Base-by-base conservation (phyloP, 2,329 filamentous ascomycete genomes). In the Hymenoscyphus linearis region DNA sequence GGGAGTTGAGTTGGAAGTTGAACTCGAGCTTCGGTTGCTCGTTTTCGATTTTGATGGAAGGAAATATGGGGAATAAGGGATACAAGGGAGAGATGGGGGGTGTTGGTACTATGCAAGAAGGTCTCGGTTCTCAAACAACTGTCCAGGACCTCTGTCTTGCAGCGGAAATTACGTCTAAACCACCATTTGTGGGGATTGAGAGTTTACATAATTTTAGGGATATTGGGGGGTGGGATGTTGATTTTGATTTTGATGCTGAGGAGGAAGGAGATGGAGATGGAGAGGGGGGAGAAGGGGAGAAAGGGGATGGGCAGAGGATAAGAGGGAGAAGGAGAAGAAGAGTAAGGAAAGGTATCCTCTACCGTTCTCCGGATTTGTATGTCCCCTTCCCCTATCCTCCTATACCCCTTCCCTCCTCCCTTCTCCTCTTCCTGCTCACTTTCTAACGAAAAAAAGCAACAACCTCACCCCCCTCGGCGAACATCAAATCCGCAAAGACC, bases 121-220 rank as follows among this genome's bases (percentile, higher is more conserved):
- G n/a, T n/a, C n/a, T n/a, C n/a, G n/a, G n/a, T n/a, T n/a, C n/a
- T n/a, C n/a, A n/a, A n/a, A 55, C 34, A 13, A 55, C 18, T 12
- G 10, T 16, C 7, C 16, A 35, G 22, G 53, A 36, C 27, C 5
- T 50, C 4, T 25, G 34, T 12, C 10, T 50, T 5, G n/a, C 35
- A 1, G 18, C 35, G 4, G 52, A 36, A 5, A 18, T 35, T 6
- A 52, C 40, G 18, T 10, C 14, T 1, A 35, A 60, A 18, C 77
- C 78, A 16, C 80, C 81, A 10, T 83, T 83, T 68, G 66, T 78
- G 59, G 56, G 70, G 60, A 75, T 87, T 50, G 74, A 79, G 1
- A 86, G 85, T 31, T 77, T 89, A 34, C 77, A 77, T 65, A 90
- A 90, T 74, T 85, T 90, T 71, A 81, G 87, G 60, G 85, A 88